phyloP scores from a whole-genome alignment of 2,329 filamentous ascomycete genomes.

The Graphilbum fragrans region DNA sequence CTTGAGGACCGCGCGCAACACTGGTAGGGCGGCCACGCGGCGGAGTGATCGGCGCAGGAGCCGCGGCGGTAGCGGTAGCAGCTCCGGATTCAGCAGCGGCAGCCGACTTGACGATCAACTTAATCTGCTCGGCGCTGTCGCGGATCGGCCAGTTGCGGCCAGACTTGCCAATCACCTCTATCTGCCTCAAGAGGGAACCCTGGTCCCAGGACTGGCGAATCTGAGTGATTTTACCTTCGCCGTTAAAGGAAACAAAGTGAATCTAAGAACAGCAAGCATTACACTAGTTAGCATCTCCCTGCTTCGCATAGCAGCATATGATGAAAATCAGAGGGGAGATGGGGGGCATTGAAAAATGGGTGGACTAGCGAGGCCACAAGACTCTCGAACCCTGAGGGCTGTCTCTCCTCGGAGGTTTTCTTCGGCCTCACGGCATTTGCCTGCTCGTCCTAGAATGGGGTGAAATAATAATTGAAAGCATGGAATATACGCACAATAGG shows the following conservation, averaged over 20 bases:
- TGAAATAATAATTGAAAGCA: too few relatives aligned
- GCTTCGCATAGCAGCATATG: slow-evolving; percentile 2
- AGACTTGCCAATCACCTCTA: slow-evolving; percentile 84
- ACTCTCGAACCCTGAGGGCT: too few relatives aligned
- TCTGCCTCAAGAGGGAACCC: slow-evolving; percentile 78
- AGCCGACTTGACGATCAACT: slow-evolving; percentile 55
- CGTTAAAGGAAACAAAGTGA: slow-evolving; percentile 80
- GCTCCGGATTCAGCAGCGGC: slow-evolving; percentile 39
- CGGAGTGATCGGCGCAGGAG: slow-evolving; percentile 25
- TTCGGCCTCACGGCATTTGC: too few relatives aligned
- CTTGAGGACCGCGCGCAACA: slow-evolving; percentile 50
- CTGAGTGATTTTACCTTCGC: slow-evolving; percentile 65
- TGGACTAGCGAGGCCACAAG: too few relatives aligned
- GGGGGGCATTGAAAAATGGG: background rate
- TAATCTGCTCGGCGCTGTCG: slow-evolving; percentile 73
- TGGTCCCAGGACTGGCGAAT: slow-evolving; percentile 95
- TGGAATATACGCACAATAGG: slow-evolving; percentile 64
- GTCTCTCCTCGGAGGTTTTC: too few relatives aligned
- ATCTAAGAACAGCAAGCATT: slow-evolving; percentile 33
- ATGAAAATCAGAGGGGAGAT: background rate
- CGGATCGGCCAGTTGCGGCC: slow-evolving; percentile 92
- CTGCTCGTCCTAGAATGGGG: background rate
- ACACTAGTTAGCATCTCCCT: slow-evolving; percentile 2
- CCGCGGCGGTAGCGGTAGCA: slow-evolving; percentile 2
- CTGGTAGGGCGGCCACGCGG: slow-evolving; percentile 41